phyloP scores from a whole-genome alignment of 1,139 yeast species.

The Geotrichum phurueaensis region DNA sequence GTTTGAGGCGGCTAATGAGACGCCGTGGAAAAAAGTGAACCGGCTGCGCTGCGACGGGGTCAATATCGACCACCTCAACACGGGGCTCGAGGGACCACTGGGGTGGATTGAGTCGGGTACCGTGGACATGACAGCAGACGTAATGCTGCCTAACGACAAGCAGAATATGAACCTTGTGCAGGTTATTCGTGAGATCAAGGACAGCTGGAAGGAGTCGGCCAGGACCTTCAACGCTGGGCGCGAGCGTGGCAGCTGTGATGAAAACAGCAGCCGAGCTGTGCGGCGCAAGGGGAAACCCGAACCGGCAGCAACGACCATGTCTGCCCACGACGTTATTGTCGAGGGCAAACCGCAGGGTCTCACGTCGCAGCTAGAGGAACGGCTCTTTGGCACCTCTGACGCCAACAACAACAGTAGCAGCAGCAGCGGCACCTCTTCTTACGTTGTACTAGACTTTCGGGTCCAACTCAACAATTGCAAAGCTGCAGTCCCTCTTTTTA shows the following conservation, averaged over 20 bases:
- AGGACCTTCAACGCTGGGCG: conserved; percentile 1
- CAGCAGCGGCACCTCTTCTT: conserved; percentile 32
- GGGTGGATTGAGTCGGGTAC: conserved; percentile 93
- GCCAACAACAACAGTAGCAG: conserved; percentile 23
- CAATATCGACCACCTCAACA: conserved; percentile 79
- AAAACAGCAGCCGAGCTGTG: not conserved
- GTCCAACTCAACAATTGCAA: conserved; percentile 75
- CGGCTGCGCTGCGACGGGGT: conserved; percentile 79
- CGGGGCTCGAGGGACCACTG: conserved; percentile 88
- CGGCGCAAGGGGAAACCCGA: not conserved
- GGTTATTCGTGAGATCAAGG: conserved; percentile 38
- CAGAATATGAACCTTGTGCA: conserved; percentile 40
- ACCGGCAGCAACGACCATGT: conserved; percentile 7
- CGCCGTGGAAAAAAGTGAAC: conserved; percentile 59
- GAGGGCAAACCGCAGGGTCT: conserved; percentile 11
- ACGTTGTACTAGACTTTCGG: conserved; percentile 72
- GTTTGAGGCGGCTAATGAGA: conserved; percentile 20
- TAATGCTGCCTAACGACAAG: conserved; percentile 65
- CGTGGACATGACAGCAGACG: conserved; percentile 89
- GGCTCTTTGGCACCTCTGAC: conserved; percentile 2
- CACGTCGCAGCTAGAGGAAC: conserved; percentile 7
- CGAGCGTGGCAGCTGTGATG: conserved; percentile 10
- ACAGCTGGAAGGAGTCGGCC: conserved; percentile 36
- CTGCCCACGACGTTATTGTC: conserved; percentile 1
- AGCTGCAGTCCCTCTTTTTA: conserved; percentile 81